phyloP scores from a whole-genome alignment of 2,329 filamentous ascomycete species.

The Verticillium nonalfalfae region DNA sequence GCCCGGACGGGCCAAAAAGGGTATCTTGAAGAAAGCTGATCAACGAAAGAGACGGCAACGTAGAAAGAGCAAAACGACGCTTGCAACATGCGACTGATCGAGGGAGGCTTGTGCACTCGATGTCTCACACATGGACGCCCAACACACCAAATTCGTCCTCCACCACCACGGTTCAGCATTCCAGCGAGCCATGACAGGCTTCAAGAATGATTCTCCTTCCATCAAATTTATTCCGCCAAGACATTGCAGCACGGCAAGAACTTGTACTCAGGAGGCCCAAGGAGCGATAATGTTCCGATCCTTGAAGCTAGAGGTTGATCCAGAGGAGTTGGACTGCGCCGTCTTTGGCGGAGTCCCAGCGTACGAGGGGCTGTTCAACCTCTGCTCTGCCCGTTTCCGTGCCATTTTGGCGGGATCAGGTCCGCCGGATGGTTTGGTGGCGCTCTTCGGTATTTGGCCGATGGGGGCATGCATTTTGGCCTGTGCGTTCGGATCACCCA shows the following conservation, averaged over 20 bases:
- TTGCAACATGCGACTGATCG: neutral
- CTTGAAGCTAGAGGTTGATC: conserved; percentile 25
- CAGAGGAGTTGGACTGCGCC: conserved; percentile 26
- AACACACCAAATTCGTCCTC: neutral
- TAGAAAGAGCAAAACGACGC: neutral
- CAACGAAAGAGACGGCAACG: neutral
- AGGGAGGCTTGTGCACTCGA: neutral
- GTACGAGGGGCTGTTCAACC: conserved; percentile 20
- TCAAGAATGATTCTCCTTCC: neutral
- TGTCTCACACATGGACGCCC: neutral
- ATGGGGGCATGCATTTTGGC: conserved; percentile 40
- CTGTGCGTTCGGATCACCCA: conserved; percentile 34
- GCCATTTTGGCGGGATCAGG: conserved; percentile 39
- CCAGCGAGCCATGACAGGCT: neutral
- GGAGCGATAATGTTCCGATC: conserved; percentile 23
- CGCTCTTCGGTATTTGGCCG: conserved; percentile 35
- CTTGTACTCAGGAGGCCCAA: conserved; percentile 15
- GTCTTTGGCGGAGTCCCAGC: conserved; percentile 14
- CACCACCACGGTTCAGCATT: neutral
- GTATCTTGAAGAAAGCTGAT: neutral
- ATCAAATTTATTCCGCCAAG: no score
- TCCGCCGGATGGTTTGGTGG: conserved; percentile 38
- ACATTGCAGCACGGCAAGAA: neutral
- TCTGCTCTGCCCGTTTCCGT: conserved; percentile 24
- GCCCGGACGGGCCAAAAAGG: neutral